Evolutionary conservation across 148 eudicot genomes (phyloP), one percentile per base, ranked within the genome.

Genomic region (Tetragonia tetragonoides): DNA sequence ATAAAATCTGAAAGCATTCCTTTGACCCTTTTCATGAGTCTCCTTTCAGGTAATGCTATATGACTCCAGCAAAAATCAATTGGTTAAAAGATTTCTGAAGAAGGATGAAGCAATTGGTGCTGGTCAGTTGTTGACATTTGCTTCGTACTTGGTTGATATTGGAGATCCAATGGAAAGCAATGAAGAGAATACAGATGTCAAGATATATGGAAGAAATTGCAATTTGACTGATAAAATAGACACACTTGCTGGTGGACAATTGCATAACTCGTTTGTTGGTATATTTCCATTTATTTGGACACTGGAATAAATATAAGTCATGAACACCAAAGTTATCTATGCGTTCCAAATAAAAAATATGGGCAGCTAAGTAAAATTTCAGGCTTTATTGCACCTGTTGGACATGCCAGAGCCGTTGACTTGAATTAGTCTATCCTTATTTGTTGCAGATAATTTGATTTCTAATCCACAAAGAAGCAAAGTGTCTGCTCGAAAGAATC

Each of bases 71-170:
- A 89, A 86, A 85, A 82, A 79, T 62, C 87, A 83, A 74, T 81
- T 95, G 72, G 89, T 87, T 67, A 86, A 89, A 76, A 87, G 87
- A 83, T 95, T 95, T 80, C 84, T 93, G 74, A 95, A 77, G 80
- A 90, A 81, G 77, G 90, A 90, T 82, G 97, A 91, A 84, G 72
- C 79, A 7, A 64, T 95, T 49, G 79, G 65, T 68, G 81, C 94
- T 78, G 97, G 93, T 70, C 87, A 84, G 85, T 83, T 88, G 63
- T 64, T 91, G 51, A 70, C 70, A 65, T 84, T 95, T 81, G 90
- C 87, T 78, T 88, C 86, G 70, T 81, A 92, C 83, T 81, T 92
- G 87, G 90, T 91, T 57, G 97, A 95, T 72, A 84, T 95, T 77
- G 93, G 95, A 83, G 94, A 91, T 56, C 84, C 77, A 41, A 77